Conservation (phyloP, 768 basidiomycete species). For the Mycena vulgaris region DNA sequence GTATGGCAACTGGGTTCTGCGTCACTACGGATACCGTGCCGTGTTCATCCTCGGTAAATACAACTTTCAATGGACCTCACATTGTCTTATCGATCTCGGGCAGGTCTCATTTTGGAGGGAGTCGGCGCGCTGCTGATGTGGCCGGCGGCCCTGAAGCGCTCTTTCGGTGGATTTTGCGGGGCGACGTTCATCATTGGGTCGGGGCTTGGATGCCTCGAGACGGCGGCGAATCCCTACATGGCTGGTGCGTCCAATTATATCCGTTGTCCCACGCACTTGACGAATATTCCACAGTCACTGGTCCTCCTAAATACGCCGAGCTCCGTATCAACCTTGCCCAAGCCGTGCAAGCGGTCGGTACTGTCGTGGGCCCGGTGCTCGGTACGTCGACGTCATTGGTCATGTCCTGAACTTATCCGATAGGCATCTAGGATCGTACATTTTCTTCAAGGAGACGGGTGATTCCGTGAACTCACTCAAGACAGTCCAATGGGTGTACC, state of each 20-base stretch:
- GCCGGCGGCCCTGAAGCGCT: slow-evolving; percentile 52
- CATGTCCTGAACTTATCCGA: too few relatives aligned
- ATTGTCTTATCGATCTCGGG: not conserved
- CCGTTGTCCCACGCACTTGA: not conserved
- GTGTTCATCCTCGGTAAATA: slow-evolving; percentile 49
- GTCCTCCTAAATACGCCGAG: slow-evolving; percentile 53
- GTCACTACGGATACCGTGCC: slow-evolving; percentile 51
- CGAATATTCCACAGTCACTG: slow-evolving; percentile 41
- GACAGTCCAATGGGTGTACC: slow-evolving; percentile 54
- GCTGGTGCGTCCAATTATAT: slow-evolving; percentile 40
- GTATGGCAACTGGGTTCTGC: slow-evolving; percentile 53
- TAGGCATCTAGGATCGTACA: slow-evolving; percentile 42
- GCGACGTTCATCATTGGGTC: slow-evolving; percentile 55
- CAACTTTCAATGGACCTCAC: not conserved
- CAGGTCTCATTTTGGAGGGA: slow-evolving; percentile 47
- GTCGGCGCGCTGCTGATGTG: slow-evolving; percentile 54
- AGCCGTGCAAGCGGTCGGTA: slow-evolving; percentile 51
- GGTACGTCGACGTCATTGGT: slow-evolving; percentile 18
- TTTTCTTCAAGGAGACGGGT: slow-evolving; percentile 52
- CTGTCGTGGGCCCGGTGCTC: slow-evolving; percentile 52
- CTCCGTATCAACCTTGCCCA: slow-evolving; percentile 54
- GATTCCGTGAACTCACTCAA: slow-evolving; percentile 49
- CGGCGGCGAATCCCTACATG: slow-evolving; percentile 55
- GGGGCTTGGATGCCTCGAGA: slow-evolving; percentile 51
- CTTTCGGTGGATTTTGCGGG: slow-evolving; percentile 54